Evolutionary conservation across 148 eudicot genomes (phyloP).

Genomic region (Rheum nobile): DNA sequence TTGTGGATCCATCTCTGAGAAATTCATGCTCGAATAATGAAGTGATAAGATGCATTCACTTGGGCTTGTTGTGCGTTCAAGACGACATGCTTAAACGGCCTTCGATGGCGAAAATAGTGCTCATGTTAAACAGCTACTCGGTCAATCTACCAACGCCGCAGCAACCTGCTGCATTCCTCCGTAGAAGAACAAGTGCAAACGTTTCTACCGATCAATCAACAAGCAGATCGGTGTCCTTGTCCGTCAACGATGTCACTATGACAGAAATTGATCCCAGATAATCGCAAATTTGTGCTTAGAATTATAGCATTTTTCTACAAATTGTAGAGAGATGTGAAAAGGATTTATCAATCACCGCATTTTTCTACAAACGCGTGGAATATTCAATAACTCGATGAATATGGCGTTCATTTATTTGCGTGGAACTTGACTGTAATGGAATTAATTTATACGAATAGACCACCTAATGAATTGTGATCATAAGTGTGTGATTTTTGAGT

Average conservation of each 20-base stretch:
- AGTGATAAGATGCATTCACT: constrained; percentile 17
- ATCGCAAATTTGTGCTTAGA: not conserved
- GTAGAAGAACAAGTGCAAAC: not conserved
- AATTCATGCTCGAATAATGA: constrained; percentile 8
- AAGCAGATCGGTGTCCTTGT: not conserved
- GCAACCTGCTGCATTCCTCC: constrained; percentile 17
- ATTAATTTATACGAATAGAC: not conserved
- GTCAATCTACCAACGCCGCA: not conserved
- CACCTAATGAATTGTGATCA: not conserved
- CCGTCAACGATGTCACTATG: not conserved
- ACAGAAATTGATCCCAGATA: not conserved
- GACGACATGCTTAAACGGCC: constrained; percentile 8
- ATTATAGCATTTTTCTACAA: not conserved
- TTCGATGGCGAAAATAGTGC: not conserved
- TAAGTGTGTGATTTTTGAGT: not conserved
- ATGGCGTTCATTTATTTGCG: not conserved
- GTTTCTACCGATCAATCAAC: not conserved
- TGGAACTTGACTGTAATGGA: not conserved
- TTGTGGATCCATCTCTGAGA: not conserved
- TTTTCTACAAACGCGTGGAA: not conserved
- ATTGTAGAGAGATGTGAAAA: no score
- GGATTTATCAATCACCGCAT: not conserved
- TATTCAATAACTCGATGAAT: not conserved
- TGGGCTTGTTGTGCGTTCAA: constrained; percentile 26
- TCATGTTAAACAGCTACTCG: not conserved